Conservation (phyloP, 2,329 filamentous ascomycete species). For the Coniochaeta sp. region DNA sequence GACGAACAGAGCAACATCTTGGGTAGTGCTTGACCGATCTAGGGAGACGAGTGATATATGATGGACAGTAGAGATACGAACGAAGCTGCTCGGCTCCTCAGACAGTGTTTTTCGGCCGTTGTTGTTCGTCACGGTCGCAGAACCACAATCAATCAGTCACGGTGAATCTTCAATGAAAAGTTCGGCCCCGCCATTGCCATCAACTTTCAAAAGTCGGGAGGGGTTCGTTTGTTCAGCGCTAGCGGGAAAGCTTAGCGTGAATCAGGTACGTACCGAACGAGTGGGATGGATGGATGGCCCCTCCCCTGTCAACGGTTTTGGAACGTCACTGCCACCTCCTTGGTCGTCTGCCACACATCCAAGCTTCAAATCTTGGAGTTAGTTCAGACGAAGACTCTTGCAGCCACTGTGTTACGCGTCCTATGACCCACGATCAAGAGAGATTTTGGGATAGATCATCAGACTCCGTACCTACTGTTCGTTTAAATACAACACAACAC, state of each 20-base stretch:
- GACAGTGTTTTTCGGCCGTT: background rate
- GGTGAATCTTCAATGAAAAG: background rate
- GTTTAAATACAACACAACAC: no score
- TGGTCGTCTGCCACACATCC: slow-evolving; percentile 1
- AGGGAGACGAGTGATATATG: background rate
- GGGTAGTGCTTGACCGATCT: slow-evolving; percentile 1
- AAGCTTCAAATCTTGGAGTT: background rate
- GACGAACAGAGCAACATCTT: slow-evolving; percentile 60
- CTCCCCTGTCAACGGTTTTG: background rate
- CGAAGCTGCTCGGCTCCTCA: background rate
- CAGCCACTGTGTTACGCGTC: no score
- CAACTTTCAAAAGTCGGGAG: background rate
- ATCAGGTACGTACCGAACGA: background rate
- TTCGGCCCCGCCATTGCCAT: background rate
- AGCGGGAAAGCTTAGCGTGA: background rate
- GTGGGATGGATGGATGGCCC: background rate
- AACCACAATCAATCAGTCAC: background rate
- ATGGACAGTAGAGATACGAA: background rate
- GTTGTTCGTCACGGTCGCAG: background rate
- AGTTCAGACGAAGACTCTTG: no score
- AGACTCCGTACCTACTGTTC: no score
- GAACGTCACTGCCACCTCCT: slow-evolving; percentile 17
- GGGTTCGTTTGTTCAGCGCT: no score
- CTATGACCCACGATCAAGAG: no score
- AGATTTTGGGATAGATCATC: no score